Conservation (phyloP, 148 eudicot genomes). For the Simmondsia chinensis region DNA sequence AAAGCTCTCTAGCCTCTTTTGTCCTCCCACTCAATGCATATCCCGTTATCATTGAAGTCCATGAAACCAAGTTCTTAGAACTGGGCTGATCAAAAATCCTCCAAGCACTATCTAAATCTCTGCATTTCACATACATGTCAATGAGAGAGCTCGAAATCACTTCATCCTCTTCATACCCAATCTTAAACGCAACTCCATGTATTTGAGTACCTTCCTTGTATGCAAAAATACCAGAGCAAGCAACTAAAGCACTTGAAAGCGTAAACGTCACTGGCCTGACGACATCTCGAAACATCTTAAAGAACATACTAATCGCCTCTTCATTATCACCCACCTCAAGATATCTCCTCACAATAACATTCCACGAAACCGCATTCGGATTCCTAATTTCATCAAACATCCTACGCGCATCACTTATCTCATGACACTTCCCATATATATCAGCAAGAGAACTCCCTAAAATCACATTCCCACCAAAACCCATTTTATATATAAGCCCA, state of each 20-base stretch:
- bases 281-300: slow-evolving; percentile 27
- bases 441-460: slow-evolving; percentile 68
- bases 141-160: slow-evolving; percentile 47
- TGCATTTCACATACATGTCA: slow-evolving; percentile 52
- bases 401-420: slow-evolving; percentile 56
- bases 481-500: slow-evolving; percentile 41
- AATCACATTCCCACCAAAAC: slow-evolving; percentile 53
- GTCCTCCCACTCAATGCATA: slow-evolving; percentile 42
- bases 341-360: slow-evolving; percentile 78
- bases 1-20: slow-evolving; percentile 51
- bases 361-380: slow-evolving; percentile 71
- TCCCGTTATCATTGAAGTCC: slow-evolving; percentile 60
- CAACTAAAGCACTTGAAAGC: slow-evolving; percentile 54
- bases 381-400: slow-evolving; percentile 55
- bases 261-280: slow-evolving; percentile 39
- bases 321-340: slow-evolving; percentile 36
- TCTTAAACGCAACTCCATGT: slow-evolving; percentile 50
- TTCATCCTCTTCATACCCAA: slow-evolving; percentile 33
- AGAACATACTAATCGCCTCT: slow-evolving; percentile 51
- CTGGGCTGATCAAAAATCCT: slow-evolving; percentile 28
- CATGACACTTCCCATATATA: slow-evolving; percentile 62
- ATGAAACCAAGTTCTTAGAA: slow-evolving; percentile 33
- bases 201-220: slow-evolving; percentile 49
- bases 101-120: slow-evolving; percentile 40
- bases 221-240: slow-evolving; percentile 47